Evolutionary conservation across 139 green algal genomes (phyloP).

Genomic region (Spirogloea muscicola): DNA sequence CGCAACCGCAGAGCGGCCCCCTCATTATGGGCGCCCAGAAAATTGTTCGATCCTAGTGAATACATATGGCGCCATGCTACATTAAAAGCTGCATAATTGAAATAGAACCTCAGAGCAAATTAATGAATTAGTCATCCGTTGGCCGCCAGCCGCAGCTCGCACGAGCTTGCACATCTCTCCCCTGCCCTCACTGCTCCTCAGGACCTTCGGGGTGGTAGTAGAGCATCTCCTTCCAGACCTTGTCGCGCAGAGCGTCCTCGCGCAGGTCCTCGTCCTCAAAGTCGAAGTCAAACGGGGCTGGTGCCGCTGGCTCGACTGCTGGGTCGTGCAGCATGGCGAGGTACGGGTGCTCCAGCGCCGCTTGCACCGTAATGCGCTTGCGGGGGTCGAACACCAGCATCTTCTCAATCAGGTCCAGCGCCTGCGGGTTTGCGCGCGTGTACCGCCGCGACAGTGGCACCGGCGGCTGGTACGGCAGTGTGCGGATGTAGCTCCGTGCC

Average conservation of each 20-base stretch:
- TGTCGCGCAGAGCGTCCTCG: slow-evolving; percentile 45
- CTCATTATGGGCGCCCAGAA: too few relatives aligned
- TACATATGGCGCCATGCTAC: too few relatives aligned
- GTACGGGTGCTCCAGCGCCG: slow-evolving; percentile 61
- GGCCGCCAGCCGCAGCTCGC: too few relatives aligned
- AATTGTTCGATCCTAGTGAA: too few relatives aligned
- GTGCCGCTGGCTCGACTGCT: slow-evolving; percentile 51
- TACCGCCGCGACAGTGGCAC: slow-evolving; percentile 48
- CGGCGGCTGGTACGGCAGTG: slow-evolving; percentile 40
- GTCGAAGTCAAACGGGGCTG: slow-evolving; percentile 52
- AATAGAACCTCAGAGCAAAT: too few relatives aligned
- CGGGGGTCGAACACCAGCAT: slow-evolving; percentile 63
- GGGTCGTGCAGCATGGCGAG: slow-evolving; percentile 58
- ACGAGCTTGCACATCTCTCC: too few relatives aligned
- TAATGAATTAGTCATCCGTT: too few relatives aligned
- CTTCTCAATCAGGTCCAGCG: slow-evolving; percentile 57
- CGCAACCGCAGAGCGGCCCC: too few relatives aligned
- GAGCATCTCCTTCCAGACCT: slow-evolving; percentile 48
- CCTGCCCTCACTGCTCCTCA: too few relatives aligned
- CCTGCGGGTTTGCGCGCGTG: slow-evolving; percentile 48
- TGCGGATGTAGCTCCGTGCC: slow-evolving; percentile 56
- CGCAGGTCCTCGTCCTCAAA: slow-evolving; percentile 57
- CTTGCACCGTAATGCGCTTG: slow-evolving; percentile 59
- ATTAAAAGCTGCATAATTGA: too few relatives aligned
- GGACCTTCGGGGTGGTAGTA: slow-evolving; percentile 51